Percentiles rank a stretch among this genome's conserved stretches.
Conservation (phyloP, 2,329 filamentous ascomycete species). For the Pseudogymnoascus sp. region DNA sequence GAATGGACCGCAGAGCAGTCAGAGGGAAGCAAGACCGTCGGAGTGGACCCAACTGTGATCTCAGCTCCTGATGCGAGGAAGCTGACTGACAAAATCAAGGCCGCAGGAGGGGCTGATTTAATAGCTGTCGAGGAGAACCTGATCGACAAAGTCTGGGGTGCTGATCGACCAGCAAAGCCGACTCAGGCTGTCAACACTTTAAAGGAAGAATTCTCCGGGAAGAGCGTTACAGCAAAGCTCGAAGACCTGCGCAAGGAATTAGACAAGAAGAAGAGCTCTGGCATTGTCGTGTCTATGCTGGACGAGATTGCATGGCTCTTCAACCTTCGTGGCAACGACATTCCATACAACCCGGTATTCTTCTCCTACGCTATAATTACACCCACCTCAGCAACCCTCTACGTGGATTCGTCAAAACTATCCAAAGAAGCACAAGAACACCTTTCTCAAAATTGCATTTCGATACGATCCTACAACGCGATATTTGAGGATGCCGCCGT, state of each 20-base stretch:
- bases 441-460: conserved; percentile 61
- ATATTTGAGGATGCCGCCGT: conserved; percentile 73
- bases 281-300: conserved; percentile 87
- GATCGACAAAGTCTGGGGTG: conserved; percentile 83
- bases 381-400: conserved; percentile 66
- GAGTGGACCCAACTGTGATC: conserved; percentile 83
- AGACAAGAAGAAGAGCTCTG: conserved; percentile 78
- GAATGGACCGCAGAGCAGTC: conserved; percentile 88
- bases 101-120: conserved; percentile 71
- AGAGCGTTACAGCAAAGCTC: conserved; percentile 75
- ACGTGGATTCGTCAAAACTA: conserved; percentile 75
- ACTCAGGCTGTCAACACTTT: conserved; percentile 69
- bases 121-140: conserved; percentile 73
- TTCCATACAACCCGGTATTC: conserved; percentile 96
- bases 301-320: conserved; percentile 99
- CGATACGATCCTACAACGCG: conserved; percentile 71
- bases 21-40: conserved; percentile 79
- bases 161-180: conserved; percentile 64
- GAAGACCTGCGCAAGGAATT: conserved; percentile 83
- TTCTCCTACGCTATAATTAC: conserved; percentile 94
- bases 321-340: conserved; percentile 89
- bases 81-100: conserved; percentile 77
- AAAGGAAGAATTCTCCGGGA: conserved; percentile 68
- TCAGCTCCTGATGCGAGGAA: conserved; percentile 67
- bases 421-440: conserved; percentile 61